Conservation (phyloP, 176 grass and related monocot genomes). For the Carex scoparia region DNA sequence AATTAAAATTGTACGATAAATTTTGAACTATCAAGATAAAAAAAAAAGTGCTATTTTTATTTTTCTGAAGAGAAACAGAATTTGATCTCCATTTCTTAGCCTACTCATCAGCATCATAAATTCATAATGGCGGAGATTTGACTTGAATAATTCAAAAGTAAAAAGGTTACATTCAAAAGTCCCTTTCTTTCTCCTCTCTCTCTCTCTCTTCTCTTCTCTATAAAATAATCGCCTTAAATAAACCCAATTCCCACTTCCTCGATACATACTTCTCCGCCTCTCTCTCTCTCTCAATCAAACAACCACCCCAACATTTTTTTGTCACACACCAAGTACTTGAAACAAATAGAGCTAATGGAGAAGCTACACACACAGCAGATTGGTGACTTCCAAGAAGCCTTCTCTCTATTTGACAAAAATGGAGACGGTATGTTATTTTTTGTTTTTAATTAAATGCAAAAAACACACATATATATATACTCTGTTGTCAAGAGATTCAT, state of each 20-base stretch:
- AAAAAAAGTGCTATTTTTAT: too few species aligned
- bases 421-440: conserved; percentile 44
- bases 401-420: conserved; percentile 87
- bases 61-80: too few species aligned
- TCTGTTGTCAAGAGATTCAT: not conserved
- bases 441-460: not conserved
- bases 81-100: too few species aligned
- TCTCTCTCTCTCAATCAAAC: conserved; percentile 1
- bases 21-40: too few species aligned
- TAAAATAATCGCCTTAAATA: not conserved
- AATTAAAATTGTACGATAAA: too few species aligned
- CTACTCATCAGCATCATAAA: too few species aligned
- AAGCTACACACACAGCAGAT: conserved; percentile 42
- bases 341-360: conserved; percentile 15
- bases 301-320: not conserved
- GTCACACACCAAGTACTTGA: not conserved
- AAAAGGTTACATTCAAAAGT: not conserved
- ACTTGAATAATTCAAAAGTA: not conserved
- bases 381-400: conserved; percentile 63
- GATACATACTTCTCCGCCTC: not conserved
- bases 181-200: not conserved
- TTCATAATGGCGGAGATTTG: not conserved
- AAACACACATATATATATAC: not conserved
- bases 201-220: not conserved
- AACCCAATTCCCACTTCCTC: not conserved